These are phyloP conservation scores for Fragaria ananassa DNA, from an alignment of 306 rosid species.

Conservation along the genomic window DNA sequence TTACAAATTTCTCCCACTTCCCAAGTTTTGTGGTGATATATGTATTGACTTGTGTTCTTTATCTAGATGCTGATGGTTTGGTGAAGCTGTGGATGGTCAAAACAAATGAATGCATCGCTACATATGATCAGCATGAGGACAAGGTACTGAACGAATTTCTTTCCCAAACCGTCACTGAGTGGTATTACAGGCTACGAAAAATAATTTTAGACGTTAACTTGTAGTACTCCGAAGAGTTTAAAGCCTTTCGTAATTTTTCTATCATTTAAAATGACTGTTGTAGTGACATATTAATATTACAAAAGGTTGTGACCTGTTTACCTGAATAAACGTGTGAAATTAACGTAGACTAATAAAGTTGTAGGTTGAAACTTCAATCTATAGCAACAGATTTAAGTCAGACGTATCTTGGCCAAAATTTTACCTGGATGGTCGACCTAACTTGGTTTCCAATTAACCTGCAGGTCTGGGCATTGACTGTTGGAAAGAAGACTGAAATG, in stretches of 20 bases:
- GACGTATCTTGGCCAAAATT: neutral
- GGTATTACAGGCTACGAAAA: neutral
- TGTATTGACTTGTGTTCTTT: neutral
- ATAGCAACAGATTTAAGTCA: neutral
- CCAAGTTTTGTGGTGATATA: neutral
- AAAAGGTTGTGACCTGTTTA: neutral
- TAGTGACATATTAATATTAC: neutral
- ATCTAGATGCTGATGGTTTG: slow-evolving; percentile 89
- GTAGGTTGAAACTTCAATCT: neutral
- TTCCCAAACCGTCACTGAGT: neutral
- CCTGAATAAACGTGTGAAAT: neutral
- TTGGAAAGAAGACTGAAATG: slow-evolving; percentile 86
- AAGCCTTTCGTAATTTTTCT: neutral
- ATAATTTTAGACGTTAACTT: neutral
- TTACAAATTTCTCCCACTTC: neutral
- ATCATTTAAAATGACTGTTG: neutral
- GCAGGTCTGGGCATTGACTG: slow-evolving; percentile 92
- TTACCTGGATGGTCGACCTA: neutral
- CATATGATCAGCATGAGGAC: slow-evolving; percentile 87
- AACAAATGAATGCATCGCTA: slow-evolving; percentile 77
- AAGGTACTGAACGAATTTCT: slow-evolving; percentile 46
- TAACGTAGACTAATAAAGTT: neutral
- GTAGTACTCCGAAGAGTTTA: neutral
- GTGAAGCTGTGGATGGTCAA: slow-evolving; percentile 91
- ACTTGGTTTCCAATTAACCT: slow-evolving; percentile 14